A percentile compares a stretch with the other conserved stretches of the same genome.
Evolutionary conservation across 1,284 basidiomycete genomes (phyloP).

Genomic region (Caloboletus inedulis): DNA sequence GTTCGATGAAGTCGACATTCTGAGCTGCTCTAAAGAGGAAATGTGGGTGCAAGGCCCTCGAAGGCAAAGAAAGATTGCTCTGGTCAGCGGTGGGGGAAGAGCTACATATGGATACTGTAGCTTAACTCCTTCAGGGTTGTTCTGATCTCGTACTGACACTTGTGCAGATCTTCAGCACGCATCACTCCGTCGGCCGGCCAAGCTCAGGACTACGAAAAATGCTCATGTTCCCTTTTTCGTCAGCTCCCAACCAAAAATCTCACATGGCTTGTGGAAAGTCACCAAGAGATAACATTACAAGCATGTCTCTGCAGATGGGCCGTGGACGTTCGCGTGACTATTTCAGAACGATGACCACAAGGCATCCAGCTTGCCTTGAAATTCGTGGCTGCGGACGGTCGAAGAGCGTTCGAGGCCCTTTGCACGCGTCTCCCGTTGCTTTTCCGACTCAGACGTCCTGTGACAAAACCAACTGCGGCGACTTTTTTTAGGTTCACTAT

Average conservation of each 20-base stretch:
- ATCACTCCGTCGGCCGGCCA: background rate
- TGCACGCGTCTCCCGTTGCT: background rate
- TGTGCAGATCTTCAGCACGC: conserved; percentile 21
- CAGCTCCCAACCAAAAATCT: background rate
- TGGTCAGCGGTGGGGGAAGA: conserved; percentile 2
- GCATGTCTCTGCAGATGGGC: background rate
- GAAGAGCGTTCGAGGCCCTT: conserved; percentile 1
- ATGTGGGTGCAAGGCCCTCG: background rate
- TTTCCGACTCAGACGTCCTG: background rate
- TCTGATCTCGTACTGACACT: conserved; percentile 18
- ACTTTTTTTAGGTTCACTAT: conserved; percentile 26
- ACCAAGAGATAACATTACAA: background rate
- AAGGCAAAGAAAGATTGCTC: background rate
- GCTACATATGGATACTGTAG: conserved; percentile 16
- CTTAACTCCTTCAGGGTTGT: conserved; percentile 35
- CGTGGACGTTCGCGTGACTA: conserved; percentile 5
- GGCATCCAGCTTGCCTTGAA: background rate
- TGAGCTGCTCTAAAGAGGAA: conserved; percentile 1
- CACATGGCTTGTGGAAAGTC: background rate
- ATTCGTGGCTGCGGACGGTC: background rate
- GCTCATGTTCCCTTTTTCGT: background rate
- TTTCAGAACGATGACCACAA: conserved; percentile 11
- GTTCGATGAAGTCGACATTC: background rate
- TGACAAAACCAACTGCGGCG: conserved; percentile 5
- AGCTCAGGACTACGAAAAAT: background rate